phyloP scores from a whole-genome alignment of 306 rosid species.

The Rosa chinensis region DNA sequence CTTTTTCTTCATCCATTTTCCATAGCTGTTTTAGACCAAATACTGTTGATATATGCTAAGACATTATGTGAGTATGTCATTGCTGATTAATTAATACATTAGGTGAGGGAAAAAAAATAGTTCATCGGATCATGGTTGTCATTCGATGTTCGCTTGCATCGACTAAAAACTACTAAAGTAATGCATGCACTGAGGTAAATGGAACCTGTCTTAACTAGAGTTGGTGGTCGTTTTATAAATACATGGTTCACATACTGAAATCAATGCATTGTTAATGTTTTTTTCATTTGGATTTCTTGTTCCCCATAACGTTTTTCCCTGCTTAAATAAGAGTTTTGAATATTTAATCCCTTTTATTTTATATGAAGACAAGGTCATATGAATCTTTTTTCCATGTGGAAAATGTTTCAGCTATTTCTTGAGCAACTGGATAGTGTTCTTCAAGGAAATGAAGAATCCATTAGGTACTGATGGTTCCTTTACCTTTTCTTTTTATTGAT shows the following conservation, averaged over 20 bases:
- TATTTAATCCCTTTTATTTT: background rate
- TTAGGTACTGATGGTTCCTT: conserved; percentile 64
- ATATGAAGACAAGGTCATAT: background rate
- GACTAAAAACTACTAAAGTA: background rate
- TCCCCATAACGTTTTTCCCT: background rate
- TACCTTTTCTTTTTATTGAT: conserved; percentile 27
- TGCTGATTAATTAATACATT: background rate
- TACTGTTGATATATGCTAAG: background rate
- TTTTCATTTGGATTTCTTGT: background rate
- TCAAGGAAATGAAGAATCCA: conserved; percentile 85
- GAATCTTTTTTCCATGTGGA: conserved; percentile 25
- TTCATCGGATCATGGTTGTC: background rate
- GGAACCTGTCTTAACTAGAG: background rate
- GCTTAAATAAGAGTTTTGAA: background rate
- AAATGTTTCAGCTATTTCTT: conserved; percentile 72
- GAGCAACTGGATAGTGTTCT: conserved; percentile 97
- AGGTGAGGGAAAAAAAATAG: background rate
- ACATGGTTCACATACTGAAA: background rate
- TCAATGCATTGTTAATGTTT: background rate
- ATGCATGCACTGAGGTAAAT: background rate
- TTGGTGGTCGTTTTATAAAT: background rate
- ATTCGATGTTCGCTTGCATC: background rate
- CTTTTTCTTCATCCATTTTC: background rate
- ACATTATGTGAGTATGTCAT: background rate
- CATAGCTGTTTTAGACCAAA: background rate